Evolutionary conservation across 768 basidiomycete genomes (phyloP).

Genomic region (Mycena rebaudengoi): DNA sequence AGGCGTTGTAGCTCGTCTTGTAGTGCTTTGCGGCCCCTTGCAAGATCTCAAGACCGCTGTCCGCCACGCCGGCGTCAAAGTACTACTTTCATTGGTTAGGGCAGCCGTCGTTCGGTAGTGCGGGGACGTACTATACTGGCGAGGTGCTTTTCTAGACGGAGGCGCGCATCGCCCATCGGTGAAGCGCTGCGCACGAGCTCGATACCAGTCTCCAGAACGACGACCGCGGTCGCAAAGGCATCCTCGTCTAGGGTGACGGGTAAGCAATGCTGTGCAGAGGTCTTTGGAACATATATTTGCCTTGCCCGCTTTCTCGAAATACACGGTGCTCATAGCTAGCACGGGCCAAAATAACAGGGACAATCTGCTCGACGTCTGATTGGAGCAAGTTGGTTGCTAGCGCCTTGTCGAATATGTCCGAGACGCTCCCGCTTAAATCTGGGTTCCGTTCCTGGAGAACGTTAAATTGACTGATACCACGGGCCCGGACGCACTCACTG

Average conservation of each 20-base stretch:
- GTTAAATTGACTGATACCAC: background rate
- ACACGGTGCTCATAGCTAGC: conserved; percentile 70
- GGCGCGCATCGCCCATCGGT: conserved; percentile 74
- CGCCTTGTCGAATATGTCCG: conserved; percentile 69
- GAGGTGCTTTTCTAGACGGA: conserved; percentile 87
- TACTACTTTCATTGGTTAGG: conserved; percentile 48
- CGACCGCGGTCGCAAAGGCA: conserved; percentile 59
- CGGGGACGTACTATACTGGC: conserved; percentile 69
- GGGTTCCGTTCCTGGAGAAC: too few species aligned
- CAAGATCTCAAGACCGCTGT: conserved; percentile 70
- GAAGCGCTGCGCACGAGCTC: conserved; percentile 67
- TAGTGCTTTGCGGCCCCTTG: conserved; percentile 70
- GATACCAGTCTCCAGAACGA: conserved; percentile 70
- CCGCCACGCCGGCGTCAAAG: conserved; percentile 54
- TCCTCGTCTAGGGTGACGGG: conserved; percentile 50
- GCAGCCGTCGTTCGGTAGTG: background rate
- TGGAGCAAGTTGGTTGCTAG: conserved; percentile 63
- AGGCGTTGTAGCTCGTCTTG: conserved; percentile 76
- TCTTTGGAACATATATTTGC: conserved; percentile 42
- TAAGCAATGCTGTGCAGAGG: background rate
- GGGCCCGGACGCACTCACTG: conserved; percentile 54
- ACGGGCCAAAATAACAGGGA: conserved; percentile 69
- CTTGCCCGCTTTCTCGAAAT: conserved; percentile 54
- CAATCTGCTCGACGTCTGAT: conserved; percentile 68
- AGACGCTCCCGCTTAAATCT: too few species aligned